Evolutionary conservation across 352 stramenopile species (phyloP).

Genomic region (Pythium myriotylum): DNA sequence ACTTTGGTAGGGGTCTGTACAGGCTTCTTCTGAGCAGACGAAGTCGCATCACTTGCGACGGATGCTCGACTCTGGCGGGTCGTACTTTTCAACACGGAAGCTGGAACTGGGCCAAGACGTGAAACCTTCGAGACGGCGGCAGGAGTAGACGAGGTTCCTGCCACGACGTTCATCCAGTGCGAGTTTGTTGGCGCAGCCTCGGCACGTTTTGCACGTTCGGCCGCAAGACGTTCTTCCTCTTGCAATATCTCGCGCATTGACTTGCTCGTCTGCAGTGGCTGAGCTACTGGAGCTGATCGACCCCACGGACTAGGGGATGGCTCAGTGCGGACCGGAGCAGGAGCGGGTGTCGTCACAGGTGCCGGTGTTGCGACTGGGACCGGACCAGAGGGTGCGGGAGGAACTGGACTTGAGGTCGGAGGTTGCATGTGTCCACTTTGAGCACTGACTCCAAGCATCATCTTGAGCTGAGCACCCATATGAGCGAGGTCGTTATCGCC

Average conservation of each 20-base stretch:
- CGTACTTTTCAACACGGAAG: constrained; percentile 79
- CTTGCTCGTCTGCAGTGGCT: constrained; percentile 41
- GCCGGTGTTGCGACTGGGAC: background rate
- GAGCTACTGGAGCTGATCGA: constrained; percentile 31
- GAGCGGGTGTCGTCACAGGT: constrained; percentile 1
- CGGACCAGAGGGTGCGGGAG: background rate
- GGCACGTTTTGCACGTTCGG: constrained; percentile 57
- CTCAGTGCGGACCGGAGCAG: constrained; percentile 20
- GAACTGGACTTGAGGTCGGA: background rate
- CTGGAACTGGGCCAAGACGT: constrained; percentile 72
- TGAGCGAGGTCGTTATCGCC: constrained; percentile 56
- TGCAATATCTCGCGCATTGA: constrained; percentile 83
- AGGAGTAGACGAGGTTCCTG: constrained; percentile 56
- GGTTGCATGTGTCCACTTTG: background rate
- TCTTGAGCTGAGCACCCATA: constrained; percentile 87
- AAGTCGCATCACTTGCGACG: constrained; percentile 24
- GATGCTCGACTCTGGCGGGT: constrained; percentile 49
- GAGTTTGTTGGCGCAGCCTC: constrained; percentile 46
- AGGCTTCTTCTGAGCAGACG: constrained; percentile 18
- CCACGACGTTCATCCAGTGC: constrained; percentile 87
- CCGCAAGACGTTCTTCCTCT: constrained; percentile 80
- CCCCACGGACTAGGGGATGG: constrained; percentile 55
- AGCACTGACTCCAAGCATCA: constrained; percentile 82
- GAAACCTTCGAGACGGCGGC: constrained; percentile 54
- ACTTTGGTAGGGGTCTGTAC: constrained; percentile 42